phyloP scores from a whole-genome alignment of 1,284 basidiomycete species.

The Kwoniella shivajii region DNA sequence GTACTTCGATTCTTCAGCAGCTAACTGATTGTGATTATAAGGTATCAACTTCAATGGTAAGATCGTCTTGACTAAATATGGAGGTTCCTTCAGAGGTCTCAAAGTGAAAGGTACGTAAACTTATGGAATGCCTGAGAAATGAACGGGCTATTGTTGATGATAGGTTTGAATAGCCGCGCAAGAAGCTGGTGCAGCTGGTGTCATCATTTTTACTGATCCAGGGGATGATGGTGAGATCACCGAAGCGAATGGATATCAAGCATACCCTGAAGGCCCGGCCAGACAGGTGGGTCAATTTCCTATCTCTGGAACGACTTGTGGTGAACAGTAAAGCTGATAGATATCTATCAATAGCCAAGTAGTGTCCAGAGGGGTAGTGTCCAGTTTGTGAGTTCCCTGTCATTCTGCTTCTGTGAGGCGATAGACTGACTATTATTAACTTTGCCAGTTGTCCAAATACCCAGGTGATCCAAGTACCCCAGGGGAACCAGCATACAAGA shows the following conservation, averaged over 20 bases:
- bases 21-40: neutral
- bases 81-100: slow-evolving; percentile 77
- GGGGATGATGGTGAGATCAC: slow-evolving; percentile 84
- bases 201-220: slow-evolving; percentile 81
- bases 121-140: neutral
- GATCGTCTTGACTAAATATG: slow-evolving; percentile 84
- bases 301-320: neutral
- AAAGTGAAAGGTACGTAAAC: slow-evolving; percentile 48
- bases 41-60: slow-evolving; percentile 77
- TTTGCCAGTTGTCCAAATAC: slow-evolving; percentile 58
- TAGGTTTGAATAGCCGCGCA: slow-evolving; percentile 66
- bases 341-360: slow-evolving; percentile 56
- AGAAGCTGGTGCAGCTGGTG: slow-evolving; percentile 69
- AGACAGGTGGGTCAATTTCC: slow-evolving; percentile 59
- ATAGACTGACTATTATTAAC: neutral
- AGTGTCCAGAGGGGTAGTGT: slow-evolving; percentile 82
- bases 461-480: slow-evolving; percentile 72
- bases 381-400: slow-evolving; percentile 66
- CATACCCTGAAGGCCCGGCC: slow-evolving; percentile 85
- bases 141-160: neutral
- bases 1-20: neutral
- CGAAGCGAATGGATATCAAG: slow-evolving; percentile 70
- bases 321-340: neutral
- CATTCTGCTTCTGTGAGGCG: neutral
- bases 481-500: slow-evolving; percentile 80